Percentiles rank a stretch among this genome's conserved stretches.
phyloP scores from a whole-genome alignment of 2,329 filamentous ascomycete species.

The Cyphellophora europaea region DNA sequence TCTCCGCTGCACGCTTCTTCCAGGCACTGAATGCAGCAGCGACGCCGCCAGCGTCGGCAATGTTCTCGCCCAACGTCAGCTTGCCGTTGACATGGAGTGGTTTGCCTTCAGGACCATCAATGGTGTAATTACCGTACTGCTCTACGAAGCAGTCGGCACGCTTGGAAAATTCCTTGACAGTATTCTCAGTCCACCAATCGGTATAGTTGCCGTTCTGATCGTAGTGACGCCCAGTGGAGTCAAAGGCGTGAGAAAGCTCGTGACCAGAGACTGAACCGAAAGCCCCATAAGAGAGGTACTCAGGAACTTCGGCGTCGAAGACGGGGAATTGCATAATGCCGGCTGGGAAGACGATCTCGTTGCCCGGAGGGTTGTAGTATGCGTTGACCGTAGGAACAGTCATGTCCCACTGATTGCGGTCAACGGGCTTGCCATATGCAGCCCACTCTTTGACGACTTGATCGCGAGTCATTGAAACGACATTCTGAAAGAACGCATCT shows the following conservation, averaged over 20 bases:
- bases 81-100: slow-evolving; percentile 51
- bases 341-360: slow-evolving; percentile 60
- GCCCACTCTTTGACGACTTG: slow-evolving; percentile 44
- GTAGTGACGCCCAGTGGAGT: slow-evolving; percentile 53
- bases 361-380: slow-evolving; percentile 53
- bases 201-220: slow-evolving; percentile 56
- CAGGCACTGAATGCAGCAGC: slow-evolving; percentile 56
- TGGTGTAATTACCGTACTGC: slow-evolving; percentile 55
- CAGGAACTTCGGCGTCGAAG: slow-evolving; percentile 53
- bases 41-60: slow-evolving; percentile 61
- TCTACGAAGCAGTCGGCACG: slow-evolving; percentile 57
- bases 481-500: slow-evolving; percentile 49
- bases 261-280: slow-evolving; percentile 61
- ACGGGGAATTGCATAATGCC: slow-evolving; percentile 62
- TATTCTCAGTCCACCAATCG: slow-evolving; percentile 57
- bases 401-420: slow-evolving; percentile 53
- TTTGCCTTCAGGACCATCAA: slow-evolving; percentile 47
- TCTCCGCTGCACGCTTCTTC: slow-evolving; percentile 47
- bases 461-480: slow-evolving; percentile 41
- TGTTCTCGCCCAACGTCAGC: slow-evolving; percentile 59
- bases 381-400: slow-evolving; percentile 55
- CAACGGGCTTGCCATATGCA: slow-evolving; percentile 49
- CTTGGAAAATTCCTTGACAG: slow-evolving; percentile 48
- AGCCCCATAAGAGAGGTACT: slow-evolving; percentile 60
- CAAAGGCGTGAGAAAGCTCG: slow-evolving; percentile 62